Evolutionary conservation across 2,329 filamentous ascomycete genomes (phyloP), one percentile per base, ranked within the genome.

Genomic region (Aspergillus sergii): DNA sequence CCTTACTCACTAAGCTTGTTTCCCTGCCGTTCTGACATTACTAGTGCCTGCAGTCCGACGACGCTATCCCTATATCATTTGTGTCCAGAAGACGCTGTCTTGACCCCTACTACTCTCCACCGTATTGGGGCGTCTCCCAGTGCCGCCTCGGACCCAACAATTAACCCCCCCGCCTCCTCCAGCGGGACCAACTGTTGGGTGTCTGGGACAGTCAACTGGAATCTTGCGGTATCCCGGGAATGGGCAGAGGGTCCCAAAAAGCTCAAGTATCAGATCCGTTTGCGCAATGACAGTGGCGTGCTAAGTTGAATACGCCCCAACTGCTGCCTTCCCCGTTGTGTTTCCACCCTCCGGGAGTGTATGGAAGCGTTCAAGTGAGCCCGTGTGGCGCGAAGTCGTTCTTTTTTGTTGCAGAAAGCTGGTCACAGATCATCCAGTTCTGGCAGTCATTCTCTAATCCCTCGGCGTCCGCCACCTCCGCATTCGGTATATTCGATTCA

Each of bases 161-260:
- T 32, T 39, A 61, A 64, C 26, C 36, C 62, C 43, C 64, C 59
- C 62, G 59, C 43, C 64, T 57, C 61, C n/a, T 51, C 26, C 28
- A 51, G 28, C 56, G 56, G 62, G 61, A 50, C 50, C 60, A 51
- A 68, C 48, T 62, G 60, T 58, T 69, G 62, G 55, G 68, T 67
- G 61, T 68, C 62, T 60, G 62, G 66, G 69, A 65, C 66, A 68
- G 65, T 68, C 64, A 61, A 64, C 67, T 71, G 61, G 68, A 69
- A 70, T 69, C 68, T 65, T 68, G 69, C 71, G 73, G 70, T 64
- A 64, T 69, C 65, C 70, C 66, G 68, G 68, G 67, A 60, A 72
- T 74, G 68, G 65, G 69, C 64, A 69, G 68, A 61, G 69, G 71
- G 68, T 68, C 67, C 65, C 60, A 57, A 67, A 65, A 59, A 64